These are phyloP conservation scores for Tetrastigma voinierianum DNA, from an alignment of 164 flowering plant species.

Conservation along the genomic window DNA sequence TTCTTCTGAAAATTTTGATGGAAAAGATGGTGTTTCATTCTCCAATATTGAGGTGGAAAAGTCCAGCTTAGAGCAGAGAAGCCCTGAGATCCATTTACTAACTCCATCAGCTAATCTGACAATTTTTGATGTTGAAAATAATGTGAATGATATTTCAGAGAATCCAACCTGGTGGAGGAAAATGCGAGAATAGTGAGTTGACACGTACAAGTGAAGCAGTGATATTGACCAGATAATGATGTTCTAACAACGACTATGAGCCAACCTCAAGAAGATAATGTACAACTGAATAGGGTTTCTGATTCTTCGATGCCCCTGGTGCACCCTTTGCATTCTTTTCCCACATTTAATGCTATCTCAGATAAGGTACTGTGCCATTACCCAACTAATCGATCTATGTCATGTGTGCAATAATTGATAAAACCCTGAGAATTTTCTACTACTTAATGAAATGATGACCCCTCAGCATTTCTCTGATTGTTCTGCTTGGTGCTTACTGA, in stretches of 20 bases:
- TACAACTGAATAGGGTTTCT: constrained; percentile 12
- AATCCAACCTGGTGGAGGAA: constrained; percentile 18
- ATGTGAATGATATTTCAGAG: constrained; percentile 12
- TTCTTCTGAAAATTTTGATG: constrained; percentile 10
- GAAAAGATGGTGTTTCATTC: constrained; percentile 13
- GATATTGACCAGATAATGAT: constrained; percentile 11
- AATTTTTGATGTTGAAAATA: constrained; percentile 10
- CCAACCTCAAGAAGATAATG: constrained; percentile 17
- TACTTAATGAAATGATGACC: background rate
- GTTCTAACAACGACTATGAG: constrained; percentile 2
- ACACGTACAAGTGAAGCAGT: constrained; percentile 12
- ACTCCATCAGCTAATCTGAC: background rate
- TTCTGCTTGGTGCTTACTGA: background rate
- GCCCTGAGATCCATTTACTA: constrained; percentile 3
- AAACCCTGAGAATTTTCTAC: background rate
- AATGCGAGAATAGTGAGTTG: constrained; percentile 16
- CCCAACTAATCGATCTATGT: background rate
- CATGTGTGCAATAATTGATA: background rate
- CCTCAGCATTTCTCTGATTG: background rate
- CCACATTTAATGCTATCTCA: constrained; percentile 10
- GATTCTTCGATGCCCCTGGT: constrained; percentile 13
- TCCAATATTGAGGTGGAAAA: constrained; percentile 14
- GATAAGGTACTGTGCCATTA: constrained; percentile 30
- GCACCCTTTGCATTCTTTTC: constrained; percentile 22
- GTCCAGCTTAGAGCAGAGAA: constrained; percentile 12